Evolutionary conservation across 371 early-diverging fungal species (phyloP).

Genomic region (Mortierella sp.): DNA sequence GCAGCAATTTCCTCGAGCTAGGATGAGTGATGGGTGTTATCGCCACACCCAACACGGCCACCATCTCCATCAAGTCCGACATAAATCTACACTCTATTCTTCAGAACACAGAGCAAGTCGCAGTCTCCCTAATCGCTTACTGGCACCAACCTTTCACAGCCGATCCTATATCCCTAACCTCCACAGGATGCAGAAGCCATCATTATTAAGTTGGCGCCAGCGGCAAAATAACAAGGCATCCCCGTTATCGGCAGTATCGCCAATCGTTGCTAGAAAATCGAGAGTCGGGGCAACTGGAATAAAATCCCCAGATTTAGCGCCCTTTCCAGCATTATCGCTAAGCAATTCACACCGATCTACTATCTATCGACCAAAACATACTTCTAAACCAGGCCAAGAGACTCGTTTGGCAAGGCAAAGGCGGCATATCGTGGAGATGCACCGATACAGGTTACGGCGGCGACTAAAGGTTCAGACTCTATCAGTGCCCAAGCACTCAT

Average conservation of each 20-base stretch:
- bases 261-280: too few relatives aligned
- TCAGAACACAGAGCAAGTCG: neutral
- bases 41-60: too few relatives aligned
- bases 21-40: neutral
- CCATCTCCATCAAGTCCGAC: constrained; percentile 2
- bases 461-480: constrained; percentile 1
- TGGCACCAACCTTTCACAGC: constrained; percentile 1
- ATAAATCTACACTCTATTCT: constrained; percentile 6
- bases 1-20: neutral
- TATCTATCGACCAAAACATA: neutral
- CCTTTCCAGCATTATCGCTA: neutral
- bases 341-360: neutral
- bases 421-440: constrained; percentile 17
- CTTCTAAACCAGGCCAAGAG: neutral
- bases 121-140: constrained; percentile 2
- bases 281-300: neutral
- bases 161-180: constrained; percentile 1
- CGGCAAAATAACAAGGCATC: neutral
- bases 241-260: neutral
- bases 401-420: constrained; percentile 14
- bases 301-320: neutral
- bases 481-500: constrained; percentile 27
- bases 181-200: constrained; percentile 10
- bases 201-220: constrained; percentile 11
- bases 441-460: constrained; percentile 16